Evolutionary conservation across 305 asterid species (phyloP).

Genomic region (Stenogyne calaminthoides): DNA sequence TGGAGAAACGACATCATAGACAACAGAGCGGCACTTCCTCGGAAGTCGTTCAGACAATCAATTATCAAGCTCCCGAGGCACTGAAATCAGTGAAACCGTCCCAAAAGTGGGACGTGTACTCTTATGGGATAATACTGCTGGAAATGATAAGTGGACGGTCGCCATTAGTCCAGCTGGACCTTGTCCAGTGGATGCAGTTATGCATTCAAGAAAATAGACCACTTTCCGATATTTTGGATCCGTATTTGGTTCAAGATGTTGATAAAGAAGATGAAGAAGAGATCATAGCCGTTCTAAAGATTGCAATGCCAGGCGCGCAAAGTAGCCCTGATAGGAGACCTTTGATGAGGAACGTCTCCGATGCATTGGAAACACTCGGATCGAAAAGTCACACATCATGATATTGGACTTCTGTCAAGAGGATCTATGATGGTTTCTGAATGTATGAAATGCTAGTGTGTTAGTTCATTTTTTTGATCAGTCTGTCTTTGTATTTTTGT

Average conservation of each 20-base stretch:
- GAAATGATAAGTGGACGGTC: slow-evolving; percentile 72
- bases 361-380: slow-evolving; percentile 56
- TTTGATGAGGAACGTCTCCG: slow-evolving; percentile 63
- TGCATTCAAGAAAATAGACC: slow-evolving; percentile 80
- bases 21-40: slow-evolving; percentile 35
- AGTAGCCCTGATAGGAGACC: slow-evolving; percentile 77
- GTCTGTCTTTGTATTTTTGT: not conserved
- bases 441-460: no score
- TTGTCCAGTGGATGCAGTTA: slow-evolving; percentile 68
- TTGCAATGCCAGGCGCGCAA: slow-evolving; percentile 72
- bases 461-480: not conserved
- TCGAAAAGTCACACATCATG: not conserved
- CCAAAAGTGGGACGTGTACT: slow-evolving; percentile 90
- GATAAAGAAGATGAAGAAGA: slow-evolving; percentile 84
- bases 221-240: slow-evolving; percentile 63
- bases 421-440: no score
- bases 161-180: slow-evolving; percentile 59
- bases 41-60: slow-evolving; percentile 38
- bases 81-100: slow-evolving; percentile 64
- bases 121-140: slow-evolving; percentile 67
- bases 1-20: slow-evolving; percentile 35
- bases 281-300: slow-evolving; percentile 63
- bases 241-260: slow-evolving; percentile 47
- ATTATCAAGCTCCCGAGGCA: slow-evolving; percentile 80
- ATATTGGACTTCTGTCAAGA: no score